Percentiles rank a stretch among this genome's conserved stretches.
These are phyloP conservation scores for Apiospora rasikravindrae DNA, from an alignment of 2,329 filamentous ascomycete species.

Conservation along the genomic window DNA sequence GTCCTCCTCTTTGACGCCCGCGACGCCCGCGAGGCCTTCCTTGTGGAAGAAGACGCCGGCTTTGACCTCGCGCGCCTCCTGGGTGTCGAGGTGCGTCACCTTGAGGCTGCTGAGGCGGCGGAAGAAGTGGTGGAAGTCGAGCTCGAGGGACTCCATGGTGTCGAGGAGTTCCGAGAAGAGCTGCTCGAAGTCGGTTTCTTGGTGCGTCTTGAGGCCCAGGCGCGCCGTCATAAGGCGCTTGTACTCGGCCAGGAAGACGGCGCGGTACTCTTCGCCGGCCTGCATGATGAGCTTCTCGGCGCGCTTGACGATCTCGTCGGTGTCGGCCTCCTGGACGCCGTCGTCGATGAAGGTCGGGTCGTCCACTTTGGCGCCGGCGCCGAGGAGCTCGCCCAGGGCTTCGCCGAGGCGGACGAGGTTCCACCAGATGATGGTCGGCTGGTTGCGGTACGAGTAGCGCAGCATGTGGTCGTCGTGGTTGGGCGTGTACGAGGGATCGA, in stretches of 20 bases:
- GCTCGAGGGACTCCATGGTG: conserved; percentile 76
- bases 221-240: conserved; percentile 81
- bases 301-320: conserved; percentile 72
- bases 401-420: conserved; percentile 93
- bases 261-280: conserved; percentile 85
- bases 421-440: conserved; percentile 98
- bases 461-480: conserved; percentile 93
- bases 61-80: conserved; percentile 65
- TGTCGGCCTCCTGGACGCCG: conserved; percentile 69
- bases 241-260: conserved; percentile 88
- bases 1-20: conserved; percentile 59
- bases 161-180: conserved; percentile 86
- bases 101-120: conserved; percentile 72
- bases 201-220: conserved; percentile 74
- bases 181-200: conserved; percentile 76
- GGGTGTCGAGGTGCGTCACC: conserved; percentile 66
- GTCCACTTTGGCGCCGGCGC: conserved; percentile 75
- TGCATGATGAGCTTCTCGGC: conserved; percentile 85
- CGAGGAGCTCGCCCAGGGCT: conserved; percentile 85
- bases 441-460: conserved; percentile 90
- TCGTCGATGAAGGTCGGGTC: conserved; percentile 71
- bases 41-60: conserved; percentile 81
- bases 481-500: conserved; percentile 91
- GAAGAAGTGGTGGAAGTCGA: conserved; percentile 97
- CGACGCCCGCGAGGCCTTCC: conserved; percentile 66